These are phyloP conservation scores for Podaxis pistillaris DNA, from an alignment of 768 basidiomycete species.

Conservation along the genomic window DNA sequence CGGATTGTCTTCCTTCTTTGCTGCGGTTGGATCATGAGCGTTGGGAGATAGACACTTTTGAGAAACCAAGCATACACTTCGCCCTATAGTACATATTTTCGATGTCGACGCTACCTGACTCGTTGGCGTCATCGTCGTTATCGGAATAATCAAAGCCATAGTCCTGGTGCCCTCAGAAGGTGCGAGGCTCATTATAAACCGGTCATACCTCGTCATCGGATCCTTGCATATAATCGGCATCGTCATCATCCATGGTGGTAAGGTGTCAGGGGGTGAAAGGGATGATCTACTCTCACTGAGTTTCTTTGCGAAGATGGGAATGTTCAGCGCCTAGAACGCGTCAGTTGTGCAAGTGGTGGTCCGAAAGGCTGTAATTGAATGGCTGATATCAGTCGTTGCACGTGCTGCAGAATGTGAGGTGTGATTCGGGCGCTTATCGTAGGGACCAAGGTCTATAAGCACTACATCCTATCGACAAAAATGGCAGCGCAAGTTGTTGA, in stretches of 20 bases:
- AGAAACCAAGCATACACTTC: constrained; percentile 63
- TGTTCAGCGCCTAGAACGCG: background rate
- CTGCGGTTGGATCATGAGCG: constrained; percentile 37
- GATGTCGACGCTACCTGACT: constrained; percentile 79
- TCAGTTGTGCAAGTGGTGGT: background rate
- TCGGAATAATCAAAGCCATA: constrained; percentile 98
- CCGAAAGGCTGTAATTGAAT: background rate
- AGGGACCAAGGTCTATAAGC: no score
- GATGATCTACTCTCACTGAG: background rate
- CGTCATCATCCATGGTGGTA: constrained; percentile 80
- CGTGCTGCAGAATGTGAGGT: background rate
- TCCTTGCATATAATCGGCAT: constrained; percentile 92
- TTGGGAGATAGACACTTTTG: background rate
- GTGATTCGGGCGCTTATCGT: no score
- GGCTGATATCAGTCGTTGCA: background rate
- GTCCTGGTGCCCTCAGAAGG: constrained; percentile 49
- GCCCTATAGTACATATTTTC: constrained; percentile 99
- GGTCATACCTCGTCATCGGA: constrained; percentile 74
- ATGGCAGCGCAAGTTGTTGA: background rate
- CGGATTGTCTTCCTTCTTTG: constrained; percentile 91
- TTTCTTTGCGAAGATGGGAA: background rate
- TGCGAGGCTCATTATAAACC: constrained; percentile 5
- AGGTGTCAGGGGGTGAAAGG: background rate
- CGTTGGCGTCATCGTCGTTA: constrained; percentile 80
- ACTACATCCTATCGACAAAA: background rate